Conservation (phyloP, 352 stramenopile species). For the Peronosclerospora sorghi region DNA sequence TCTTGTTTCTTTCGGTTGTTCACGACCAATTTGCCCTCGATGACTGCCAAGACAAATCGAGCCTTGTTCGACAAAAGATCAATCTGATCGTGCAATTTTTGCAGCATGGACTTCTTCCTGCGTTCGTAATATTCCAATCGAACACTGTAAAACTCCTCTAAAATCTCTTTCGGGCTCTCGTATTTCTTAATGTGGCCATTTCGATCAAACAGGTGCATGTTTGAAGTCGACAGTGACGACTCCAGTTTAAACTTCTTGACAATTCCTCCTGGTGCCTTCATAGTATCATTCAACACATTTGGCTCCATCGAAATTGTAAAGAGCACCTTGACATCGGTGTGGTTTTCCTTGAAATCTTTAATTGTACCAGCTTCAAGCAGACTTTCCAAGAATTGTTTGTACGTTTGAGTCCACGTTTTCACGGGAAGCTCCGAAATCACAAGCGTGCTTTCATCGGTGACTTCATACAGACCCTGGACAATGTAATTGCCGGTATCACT, state of each 20-base stretch:
- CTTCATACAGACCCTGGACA: constrained; percentile 78
- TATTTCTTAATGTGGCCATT: constrained; percentile 90
- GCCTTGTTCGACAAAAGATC: constrained; percentile 90
- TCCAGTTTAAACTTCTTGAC: constrained; percentile 95
- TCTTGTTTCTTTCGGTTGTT: constrained; percentile 90
- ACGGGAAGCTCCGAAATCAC: constrained; percentile 94
- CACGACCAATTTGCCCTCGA: constrained; percentile 88
- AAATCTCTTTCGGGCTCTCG: constrained; percentile 84
- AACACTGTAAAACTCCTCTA: constrained; percentile 90
- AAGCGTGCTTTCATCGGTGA: constrained; percentile 82
- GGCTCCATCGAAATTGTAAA: constrained; percentile 83
- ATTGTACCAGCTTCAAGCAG: constrained; percentile 82
- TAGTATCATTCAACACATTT: constrained; percentile 58
- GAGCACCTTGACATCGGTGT: constrained; percentile 87
- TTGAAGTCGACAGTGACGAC: constrained; percentile 87
- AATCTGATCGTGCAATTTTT: constrained; percentile 85
- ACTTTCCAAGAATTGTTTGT: constrained; percentile 92
- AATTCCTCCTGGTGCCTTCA: constrained; percentile 60
- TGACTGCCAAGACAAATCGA: constrained; percentile 92
- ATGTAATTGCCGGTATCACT: constrained; percentile 59
- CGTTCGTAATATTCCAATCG: constrained; percentile 89
- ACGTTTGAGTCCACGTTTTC: constrained; percentile 92
- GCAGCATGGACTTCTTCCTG: constrained; percentile 84
- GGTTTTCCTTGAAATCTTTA: constrained; percentile 89
- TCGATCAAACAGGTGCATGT: constrained; percentile 95